Evolutionary conservation across 2,329 filamentous ascomycete species (phyloP), one percentile per base, ranked within the genome.

Genomic region (Neofusicoccum kwambonambiense): DNA sequence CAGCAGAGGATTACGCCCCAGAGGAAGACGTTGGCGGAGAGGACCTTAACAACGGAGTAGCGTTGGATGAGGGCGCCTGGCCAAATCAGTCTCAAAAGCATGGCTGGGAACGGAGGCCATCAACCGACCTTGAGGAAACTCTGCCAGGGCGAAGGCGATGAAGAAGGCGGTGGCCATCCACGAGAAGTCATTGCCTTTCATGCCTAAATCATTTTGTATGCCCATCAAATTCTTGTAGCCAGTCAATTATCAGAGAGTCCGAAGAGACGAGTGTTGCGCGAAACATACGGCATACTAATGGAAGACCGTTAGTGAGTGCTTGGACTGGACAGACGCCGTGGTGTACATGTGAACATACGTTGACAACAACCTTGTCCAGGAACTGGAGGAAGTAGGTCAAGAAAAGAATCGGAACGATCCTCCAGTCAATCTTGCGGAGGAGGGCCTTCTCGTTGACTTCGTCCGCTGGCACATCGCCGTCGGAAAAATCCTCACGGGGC

Each of bases 321-420:
- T 9, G 7, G 34, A 9, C 0, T 70, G 67, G 12, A 67, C 52
- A 47, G 68, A 65, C 4, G 6, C 6, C 4, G 27, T 31, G 7
- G 27, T 7, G 27, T 5, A 31, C 6, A 31, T 7, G 41, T 65
- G 15, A 52, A 13, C 76, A 64, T 80, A 80, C 51, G 11, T 56
- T 56, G n/a, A 56, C 35, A 22, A 56, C 35, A 27, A 56, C 51
- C n/a, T 56, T 56, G 66, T 80, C 77, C 3, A 79, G 68, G 62
- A 78, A 80, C 61, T 80, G 78, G 3, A 78, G 65, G 42, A 72
- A 76, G 67, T 78, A 79, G 51, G 73, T 77, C 17, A 66, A 68
- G 69, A 71, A 77, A 74, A 80, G 76, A 11, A 79, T 65, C 3
- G 78, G 78, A 69, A 80, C 73, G 37, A 80, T 75, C 71, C 75